Base-by-base conservation (phyloP, 106 monocot genomes). In the Allium cepa region DNA sequence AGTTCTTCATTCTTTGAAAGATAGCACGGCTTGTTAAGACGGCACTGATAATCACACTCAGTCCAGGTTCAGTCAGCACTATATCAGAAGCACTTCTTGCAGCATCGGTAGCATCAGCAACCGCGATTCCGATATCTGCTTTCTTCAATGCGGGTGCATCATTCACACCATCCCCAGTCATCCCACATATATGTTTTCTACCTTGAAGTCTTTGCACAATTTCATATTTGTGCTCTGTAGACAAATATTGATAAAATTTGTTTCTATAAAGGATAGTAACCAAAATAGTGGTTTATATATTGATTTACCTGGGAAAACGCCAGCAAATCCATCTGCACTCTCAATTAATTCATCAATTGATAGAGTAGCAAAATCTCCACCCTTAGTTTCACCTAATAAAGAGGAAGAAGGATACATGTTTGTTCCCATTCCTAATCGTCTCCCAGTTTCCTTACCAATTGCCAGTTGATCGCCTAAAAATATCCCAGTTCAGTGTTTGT, bases 361-460 rank as follows among this genome's bases (percentile, higher is more conserved):
- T 52, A 72, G 50, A 60, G 46, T 59, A 17, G 56, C 15, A 56
- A 69, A 45, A 8, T 77, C 76, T 14, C 50, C 46, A 46, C 46
- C 56, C 71, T 80, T 82, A 13, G 5, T 13, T 6, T 80, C 82
- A 46, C 77, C 74, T 12, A 87, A 75, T 17, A 87, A 82, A 28
- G 77, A 77, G 28, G 87, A 77, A 16, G 87, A 87, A 4, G 87
- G 87, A 49, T 87, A 87, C 87, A 87, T 87, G 76, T 87, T 87
- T 52, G 68, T 80, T 57, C 87, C 87, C 87, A 87, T 87, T 50
- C 87, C 87, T 1, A 87, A 79, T 71, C 87, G 50, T 18, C 87
- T 73, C 6, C 82, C 87, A 0, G 87, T 87, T 70, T 87, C 87
- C 68, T 87, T 87, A 26, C 65, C 87, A 60, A 87, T 87, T 53